phyloP scores from a whole-genome alignment of 371 early-diverging fungal genomes.

The Mucor mucedo region DNA sequence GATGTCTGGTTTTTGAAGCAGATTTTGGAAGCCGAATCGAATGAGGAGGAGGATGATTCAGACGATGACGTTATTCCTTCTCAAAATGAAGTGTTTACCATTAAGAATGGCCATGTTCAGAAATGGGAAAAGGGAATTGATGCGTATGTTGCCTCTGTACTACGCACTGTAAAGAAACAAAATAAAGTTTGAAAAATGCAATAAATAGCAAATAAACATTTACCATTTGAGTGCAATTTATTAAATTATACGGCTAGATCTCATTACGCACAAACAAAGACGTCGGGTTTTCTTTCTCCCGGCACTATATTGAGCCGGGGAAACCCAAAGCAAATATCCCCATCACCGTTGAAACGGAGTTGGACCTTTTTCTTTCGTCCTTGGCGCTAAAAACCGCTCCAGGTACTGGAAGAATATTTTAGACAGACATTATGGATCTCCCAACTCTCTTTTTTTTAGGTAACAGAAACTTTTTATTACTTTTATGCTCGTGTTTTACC shows the following conservation, averaged over 20 bases:
- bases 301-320: not conserved
- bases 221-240: too few species aligned
- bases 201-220: not conserved
- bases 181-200: constrained; percentile 1
- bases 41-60: constrained; percentile 35
- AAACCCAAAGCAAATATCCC: not conserved
- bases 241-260: too few species aligned
- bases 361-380: not conserved
- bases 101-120: constrained; percentile 41
- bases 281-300: not conserved
- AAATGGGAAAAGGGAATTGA: constrained; percentile 55
- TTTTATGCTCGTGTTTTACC: constrained; percentile 2
- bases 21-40: constrained; percentile 52
- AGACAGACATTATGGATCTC: not conserved
- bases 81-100: constrained; percentile 36
- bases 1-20: constrained; percentile 75
- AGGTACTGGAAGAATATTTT: not conserved
- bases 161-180: constrained; percentile 33
- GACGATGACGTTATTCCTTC: constrained; percentile 1
- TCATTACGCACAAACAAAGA: too few species aligned
- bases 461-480: not conserved
- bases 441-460: not conserved
- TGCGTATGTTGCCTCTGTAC: constrained; percentile 44
- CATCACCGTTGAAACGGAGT: constrained; percentile 1
- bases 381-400: not conserved